Evolutionary conservation across 805 yeast species (phyloP).

Genomic region (Kregervanrija fluxuum): DNA sequence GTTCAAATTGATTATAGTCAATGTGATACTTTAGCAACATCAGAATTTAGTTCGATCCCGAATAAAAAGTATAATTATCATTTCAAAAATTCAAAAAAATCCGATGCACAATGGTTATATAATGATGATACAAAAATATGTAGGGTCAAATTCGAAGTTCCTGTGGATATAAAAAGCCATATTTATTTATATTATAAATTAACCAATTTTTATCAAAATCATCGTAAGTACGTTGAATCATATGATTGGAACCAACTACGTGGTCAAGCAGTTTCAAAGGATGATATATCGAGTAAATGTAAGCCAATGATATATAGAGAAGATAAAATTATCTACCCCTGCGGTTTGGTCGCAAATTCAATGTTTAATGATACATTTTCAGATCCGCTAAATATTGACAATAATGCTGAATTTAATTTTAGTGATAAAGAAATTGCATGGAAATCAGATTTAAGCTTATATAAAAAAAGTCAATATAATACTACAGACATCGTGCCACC

Average conservation of each 20-base stretch:
- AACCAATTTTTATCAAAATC: conserved; percentile 91
- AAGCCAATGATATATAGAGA: conserved; percentile 40
- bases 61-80: conserved; percentile 49
- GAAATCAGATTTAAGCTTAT: conserved; percentile 68
- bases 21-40: conserved; percentile 42
- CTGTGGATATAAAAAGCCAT: conserved; percentile 63
- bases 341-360: conserved; percentile 93
- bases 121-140: conserved; percentile 44
- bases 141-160: conserved; percentile 62
- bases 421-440: conserved; percentile 69
- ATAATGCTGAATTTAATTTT: conserved; percentile 35
- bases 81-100: conserved; percentile 40
- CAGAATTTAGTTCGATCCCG: conserved; percentile 47
- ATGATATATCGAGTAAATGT: conserved; percentile 44
- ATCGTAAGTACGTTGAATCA: conserved; percentile 85
- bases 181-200: conserved; percentile 74
- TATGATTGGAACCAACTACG: conserved; percentile 73
- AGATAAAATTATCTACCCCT: conserved; percentile 62
- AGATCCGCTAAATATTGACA: conserved; percentile 31
- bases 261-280: conserved; percentile 59
- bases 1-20: conserved; percentile 67
- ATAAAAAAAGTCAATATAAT: conserved; percentile 63
- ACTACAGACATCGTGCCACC: conserved; percentile 81
- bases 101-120: conserved; percentile 51
- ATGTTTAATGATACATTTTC: conserved; percentile 82